phyloP scores from a whole-genome alignment of 768 basidiomycete genomes.

The Collybia sp. region DNA sequence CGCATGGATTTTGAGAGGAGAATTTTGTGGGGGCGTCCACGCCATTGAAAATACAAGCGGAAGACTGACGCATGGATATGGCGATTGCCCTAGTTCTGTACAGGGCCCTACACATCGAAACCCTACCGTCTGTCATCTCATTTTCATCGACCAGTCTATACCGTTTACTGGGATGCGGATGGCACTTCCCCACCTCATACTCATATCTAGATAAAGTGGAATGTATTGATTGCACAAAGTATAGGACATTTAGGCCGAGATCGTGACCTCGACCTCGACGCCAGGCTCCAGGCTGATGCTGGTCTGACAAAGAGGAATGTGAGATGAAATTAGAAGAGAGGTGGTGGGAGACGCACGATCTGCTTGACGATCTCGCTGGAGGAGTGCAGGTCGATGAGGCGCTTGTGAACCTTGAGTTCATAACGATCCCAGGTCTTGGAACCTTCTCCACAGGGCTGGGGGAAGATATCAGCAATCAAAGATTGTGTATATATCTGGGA shows the following conservation, averaged over 20 bases:
- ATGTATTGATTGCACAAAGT: too few species aligned
- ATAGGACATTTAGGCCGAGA: conserved; percentile 54
- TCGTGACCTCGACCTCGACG: conserved; percentile 98
- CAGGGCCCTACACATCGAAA: too few species aligned
- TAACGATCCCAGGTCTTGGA: conserved; percentile 99
- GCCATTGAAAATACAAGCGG: too few species aligned
- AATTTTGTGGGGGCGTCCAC: too few species aligned
- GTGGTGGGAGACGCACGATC: conserved; percentile 66
- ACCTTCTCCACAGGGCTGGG: conserved; percentile 98
- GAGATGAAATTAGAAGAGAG: neutral
- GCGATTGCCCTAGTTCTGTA: too few species aligned
- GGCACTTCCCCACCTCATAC: too few species aligned
- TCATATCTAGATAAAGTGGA: too few species aligned
- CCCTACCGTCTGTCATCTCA: too few species aligned
- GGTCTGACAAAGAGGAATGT: conserved; percentile 50
- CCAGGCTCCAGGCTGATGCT: conserved; percentile 98
- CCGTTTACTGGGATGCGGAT: too few species aligned
- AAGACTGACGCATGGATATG: too few species aligned
- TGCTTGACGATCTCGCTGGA: conserved; percentile 99
- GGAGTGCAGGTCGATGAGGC: conserved; percentile 97
- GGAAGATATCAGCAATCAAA: neutral
- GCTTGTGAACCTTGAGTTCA: conserved; percentile 99
- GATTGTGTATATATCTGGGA: neutral
- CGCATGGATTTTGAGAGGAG: too few species aligned
- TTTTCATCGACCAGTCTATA: too few species aligned